These are phyloP conservation scores for Venturia effusa DNA, from an alignment of 2,329 filamentous ascomycete species.

Conservation along the genomic window DNA sequence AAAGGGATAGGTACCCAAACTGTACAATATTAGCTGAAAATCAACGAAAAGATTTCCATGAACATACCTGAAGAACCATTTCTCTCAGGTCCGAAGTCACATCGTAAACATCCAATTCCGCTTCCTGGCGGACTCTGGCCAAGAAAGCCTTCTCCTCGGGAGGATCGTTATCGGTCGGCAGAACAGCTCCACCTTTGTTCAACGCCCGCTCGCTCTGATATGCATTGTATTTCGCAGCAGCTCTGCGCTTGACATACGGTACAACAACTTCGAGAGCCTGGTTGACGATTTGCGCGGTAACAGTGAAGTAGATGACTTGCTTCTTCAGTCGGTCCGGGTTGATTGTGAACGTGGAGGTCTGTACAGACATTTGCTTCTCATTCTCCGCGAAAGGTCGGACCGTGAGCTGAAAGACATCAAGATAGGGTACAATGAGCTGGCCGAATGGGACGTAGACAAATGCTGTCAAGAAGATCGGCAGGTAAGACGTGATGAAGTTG, in stretches of 20 bases:
- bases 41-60: slow-evolving; percentile 20
- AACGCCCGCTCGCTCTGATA: slow-evolving; percentile 50
- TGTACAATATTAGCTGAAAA: slow-evolving; percentile 21
- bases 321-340: slow-evolving; percentile 74
- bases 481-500: slow-evolving; percentile 93
- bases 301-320: slow-evolving; percentile 92
- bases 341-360: slow-evolving; percentile 59
- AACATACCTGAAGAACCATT: slow-evolving; percentile 72
- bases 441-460: slow-evolving; percentile 95
- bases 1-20: slow-evolving; percentile 79
- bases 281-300: slow-evolving; percentile 86
- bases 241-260: slow-evolving; percentile 71
- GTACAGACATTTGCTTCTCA: slow-evolving; percentile 54
- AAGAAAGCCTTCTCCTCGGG: slow-evolving; percentile 75
- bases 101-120: slow-evolving; percentile 73
- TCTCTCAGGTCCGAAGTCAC: slow-evolving; percentile 85
- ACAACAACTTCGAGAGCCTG: slow-evolving; percentile 76
- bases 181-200: slow-evolving; percentile 42
- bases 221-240: slow-evolving; percentile 68
- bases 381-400: slow-evolving; percentile 66
- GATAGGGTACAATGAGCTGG: slow-evolving; percentile 68
- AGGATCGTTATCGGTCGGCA: slow-evolving; percentile 48
- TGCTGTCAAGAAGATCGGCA: slow-evolving; percentile 82
- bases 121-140: slow-evolving; percentile 68
- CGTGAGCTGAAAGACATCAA: slow-evolving; percentile 68